Percentiles rank a stretch among this genome's conserved stretches.
Conservation (phyloP, 2,329 filamentous ascomycete genomes). For the Talaromyces sp. region DNA sequence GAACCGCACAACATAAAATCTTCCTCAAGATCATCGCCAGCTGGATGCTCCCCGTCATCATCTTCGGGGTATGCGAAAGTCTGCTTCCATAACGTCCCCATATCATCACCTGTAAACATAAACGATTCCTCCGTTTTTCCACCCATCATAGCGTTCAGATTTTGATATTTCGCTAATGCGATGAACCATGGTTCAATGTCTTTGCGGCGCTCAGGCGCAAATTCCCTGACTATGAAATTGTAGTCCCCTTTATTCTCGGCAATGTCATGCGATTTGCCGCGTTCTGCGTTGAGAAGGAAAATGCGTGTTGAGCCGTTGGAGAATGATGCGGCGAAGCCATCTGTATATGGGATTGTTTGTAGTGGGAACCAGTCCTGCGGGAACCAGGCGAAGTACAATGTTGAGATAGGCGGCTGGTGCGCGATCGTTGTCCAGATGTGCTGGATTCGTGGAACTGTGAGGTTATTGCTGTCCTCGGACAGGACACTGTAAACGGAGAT, state of each 20-base stretch:
- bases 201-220: constrained; percentile 25
- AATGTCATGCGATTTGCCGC: not conserved
- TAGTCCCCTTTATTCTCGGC: not conserved
- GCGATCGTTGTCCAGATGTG: constrained; percentile 44
- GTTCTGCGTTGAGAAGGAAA: constrained; percentile 47
- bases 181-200: constrained; percentile 40
- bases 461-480: not conserved
- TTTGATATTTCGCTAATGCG: constrained; percentile 24
- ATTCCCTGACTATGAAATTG: not conserved
- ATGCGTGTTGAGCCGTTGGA: constrained; percentile 58
- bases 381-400: constrained; percentile 71
- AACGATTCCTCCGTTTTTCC: constrained; percentile 20
- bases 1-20: not conserved
- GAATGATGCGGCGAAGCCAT: constrained; percentile 64
- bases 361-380: constrained; percentile 31
- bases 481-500: constrained; percentile 34
- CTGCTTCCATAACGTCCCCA: constrained; percentile 31
- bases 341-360: constrained; percentile 17
- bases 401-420: constrained; percentile 52
- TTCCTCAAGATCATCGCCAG: constrained; percentile 6
- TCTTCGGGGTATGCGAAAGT: constrained; percentile 20
- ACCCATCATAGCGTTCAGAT: not conserved
- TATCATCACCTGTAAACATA: constrained; percentile 39
- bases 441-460: constrained; percentile 15
- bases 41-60: too few species aligned